Evolutionary conservation across 768 basidiomycete genomes (phyloP), one percentile per base, ranked within the genome.

Genomic region (Cystofilobasidium capitatum): DNA sequence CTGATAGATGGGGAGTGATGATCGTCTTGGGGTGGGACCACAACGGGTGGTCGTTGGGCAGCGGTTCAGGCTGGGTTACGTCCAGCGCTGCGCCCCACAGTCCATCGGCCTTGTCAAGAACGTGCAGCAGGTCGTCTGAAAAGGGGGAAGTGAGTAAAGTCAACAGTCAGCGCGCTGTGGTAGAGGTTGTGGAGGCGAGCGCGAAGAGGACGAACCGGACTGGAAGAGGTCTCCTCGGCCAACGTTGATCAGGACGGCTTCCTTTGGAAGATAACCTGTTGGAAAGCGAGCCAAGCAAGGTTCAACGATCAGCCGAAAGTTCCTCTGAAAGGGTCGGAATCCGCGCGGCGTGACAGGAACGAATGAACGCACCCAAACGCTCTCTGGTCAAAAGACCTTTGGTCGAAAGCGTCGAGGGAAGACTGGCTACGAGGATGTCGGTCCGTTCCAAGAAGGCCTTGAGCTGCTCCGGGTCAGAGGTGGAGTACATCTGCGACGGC

Each of bases 41-140:
- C 17, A 79, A 71, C 2, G 74, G 72, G 70, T 78, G 77, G 31
- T 66, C 47, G 17, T 71, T 61, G 0, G 78, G 74, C 8, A 79
- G 73, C 0, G 79, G 79, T 69, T 79, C 79, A 13, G 79, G 78
- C 35, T 75, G 73, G 1, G 78, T 78, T 1, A 79, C 79, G 72
- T 77, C 76, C 12, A 77, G 66, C 16, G 74, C 74, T 2, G 70
- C 72, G 29, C 72, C 75, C 44, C 63, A 64, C 39, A 76, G 65
- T 12, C 68, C 71, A 33, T 66, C 64, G 69, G 24, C 61, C 31
- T 64, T 26, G 45, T 73, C 63, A 14, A 74, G 72, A 0, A 71
- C 70, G 31, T 65, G 37, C 36, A 75, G 58, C 31, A 74, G 69
- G 59, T 67, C 71, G 29, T 74, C 72, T 75, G 70, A 0, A 9